Evolutionary conservation across 768 basidiomycete species (phyloP).

Genomic region (Kwoniella europaea): DNA sequence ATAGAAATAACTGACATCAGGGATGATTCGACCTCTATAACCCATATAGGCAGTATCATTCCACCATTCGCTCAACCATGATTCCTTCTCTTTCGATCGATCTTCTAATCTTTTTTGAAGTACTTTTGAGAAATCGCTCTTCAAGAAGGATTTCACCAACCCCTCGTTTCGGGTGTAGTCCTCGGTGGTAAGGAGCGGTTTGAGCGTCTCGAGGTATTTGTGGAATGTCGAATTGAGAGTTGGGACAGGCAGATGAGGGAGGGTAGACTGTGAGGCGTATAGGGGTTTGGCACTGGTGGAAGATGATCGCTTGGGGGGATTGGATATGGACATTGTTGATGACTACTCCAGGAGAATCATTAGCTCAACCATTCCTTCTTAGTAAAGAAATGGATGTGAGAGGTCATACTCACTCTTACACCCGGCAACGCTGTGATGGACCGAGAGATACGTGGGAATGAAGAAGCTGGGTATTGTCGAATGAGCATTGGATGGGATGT

Average conservation of each 20-base stretch:
- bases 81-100: conserved; percentile 69
- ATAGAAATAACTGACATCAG: conserved; percentile 94
- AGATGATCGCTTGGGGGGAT: conserved; percentile 7
- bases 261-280: conserved; percentile 68
- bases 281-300: conserved; percentile 61
- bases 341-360: neutral
- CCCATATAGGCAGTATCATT: conserved; percentile 87
- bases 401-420: conserved; percentile 5
- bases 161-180: conserved; percentile 68
- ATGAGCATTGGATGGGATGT: conserved; percentile 17
- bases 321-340: conserved; percentile 14
- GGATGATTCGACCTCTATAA: conserved; percentile 88
- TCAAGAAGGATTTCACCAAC: conserved; percentile 71
- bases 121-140: conserved; percentile 69
- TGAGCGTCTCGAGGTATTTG: conserved; percentile 86
- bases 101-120: conserved; percentile 79
- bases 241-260: conserved; percentile 82
- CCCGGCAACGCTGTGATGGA: conserved; percentile 4
- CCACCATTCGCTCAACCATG: conserved; percentile 99
- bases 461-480: neutral
- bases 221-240: conserved; percentile 76
- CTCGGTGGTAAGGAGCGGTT: conserved; percentile 72
- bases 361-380: no score
- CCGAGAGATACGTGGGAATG: conserved; percentile 10
- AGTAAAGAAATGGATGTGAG: neutral